phyloP scores from a whole-genome alignment of 352 stramenopile species.

The Phytophthora megakarya region DNA sequence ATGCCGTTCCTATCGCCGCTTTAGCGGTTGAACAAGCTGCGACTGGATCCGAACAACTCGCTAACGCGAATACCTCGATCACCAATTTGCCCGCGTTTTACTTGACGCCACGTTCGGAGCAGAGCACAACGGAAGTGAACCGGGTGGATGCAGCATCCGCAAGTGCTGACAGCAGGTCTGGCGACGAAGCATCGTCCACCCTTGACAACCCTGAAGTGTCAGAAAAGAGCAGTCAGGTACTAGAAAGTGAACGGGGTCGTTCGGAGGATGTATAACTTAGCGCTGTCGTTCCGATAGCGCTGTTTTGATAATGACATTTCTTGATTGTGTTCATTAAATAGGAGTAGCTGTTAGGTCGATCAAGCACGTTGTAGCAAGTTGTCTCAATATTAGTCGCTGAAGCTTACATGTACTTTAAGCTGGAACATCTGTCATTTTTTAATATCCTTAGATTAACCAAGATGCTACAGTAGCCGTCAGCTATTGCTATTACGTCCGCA shows the following conservation, averaged over 20 bases:
- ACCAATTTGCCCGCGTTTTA: conserved; percentile 37
- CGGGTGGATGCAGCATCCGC: conserved; percentile 3
- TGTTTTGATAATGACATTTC: no score
- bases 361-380: no score
- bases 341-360: no score
- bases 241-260: conserved; percentile 30
- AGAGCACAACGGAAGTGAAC: conserved; percentile 22
- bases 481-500: no score
- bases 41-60: conserved; percentile 11
- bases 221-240: conserved; percentile 26
- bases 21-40: conserved; percentile 31
- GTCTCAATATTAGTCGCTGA: no score
- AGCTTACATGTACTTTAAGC: no score
- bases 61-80: conserved; percentile 29
- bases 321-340: no score
- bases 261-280: conserved; percentile 36
- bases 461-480: no score
- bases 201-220: conserved; percentile 18
- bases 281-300: no score
- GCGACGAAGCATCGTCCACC: conserved; percentile 20
- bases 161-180: conserved; percentile 28
- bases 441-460: no score
- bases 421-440: no score
- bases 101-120: conserved; percentile 35
- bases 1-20: conserved; percentile 24